Base-by-base conservation (phyloP, 371 early-diverging fungal species). In the Nosema muscidifuracis region DNA sequence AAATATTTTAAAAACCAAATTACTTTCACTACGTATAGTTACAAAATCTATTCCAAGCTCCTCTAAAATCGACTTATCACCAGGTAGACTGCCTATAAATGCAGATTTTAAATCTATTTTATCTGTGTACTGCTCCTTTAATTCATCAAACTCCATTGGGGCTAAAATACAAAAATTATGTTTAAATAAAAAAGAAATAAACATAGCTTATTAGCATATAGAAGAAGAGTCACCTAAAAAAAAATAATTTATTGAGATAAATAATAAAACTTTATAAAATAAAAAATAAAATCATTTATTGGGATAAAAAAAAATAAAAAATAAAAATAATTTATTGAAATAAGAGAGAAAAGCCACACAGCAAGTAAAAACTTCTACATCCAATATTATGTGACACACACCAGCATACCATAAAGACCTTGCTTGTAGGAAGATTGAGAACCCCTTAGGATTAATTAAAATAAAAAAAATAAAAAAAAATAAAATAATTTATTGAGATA, bases 1-100 rank as follows among this genome's bases (percentile, higher is more conserved):
- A 15, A 73, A 62, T 2, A 78, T 60, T 44, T 74, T 66, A n/a
- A 82, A 55, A 18, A 75, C 42, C 2, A 77, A 22, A 0, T 31
- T 61, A 20, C 62, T 64, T 60, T 82, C 80, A 10, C 60, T 70
- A 36, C 68, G 62, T 57, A 84, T 82, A 18, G 69, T 33, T 9
- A 18, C 34, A 22, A 82, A 76, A 43, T 82, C 74, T 26, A 84
- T 80, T 24, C 84, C 82, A 0, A 84, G 73, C 44, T 84, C 84
- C 36, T 80, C 51, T n/a, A 84, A 62, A 30, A 84, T 60, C 33
- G 84, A 78, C 24, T 20, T 26, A 43, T 84, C 84, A 0, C 67
- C 74, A 22, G 67, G 75, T 22, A 76, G 33, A 30, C 31, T 30
- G 13, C 82, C 84, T 28, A 65, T 57, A 31, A 84, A 51, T 0